Evolutionary conservation across 352 stramenopile species (phyloP), one percentile per base, ranked within the genome.

Genomic region (Pythium dissotocum): DNA sequence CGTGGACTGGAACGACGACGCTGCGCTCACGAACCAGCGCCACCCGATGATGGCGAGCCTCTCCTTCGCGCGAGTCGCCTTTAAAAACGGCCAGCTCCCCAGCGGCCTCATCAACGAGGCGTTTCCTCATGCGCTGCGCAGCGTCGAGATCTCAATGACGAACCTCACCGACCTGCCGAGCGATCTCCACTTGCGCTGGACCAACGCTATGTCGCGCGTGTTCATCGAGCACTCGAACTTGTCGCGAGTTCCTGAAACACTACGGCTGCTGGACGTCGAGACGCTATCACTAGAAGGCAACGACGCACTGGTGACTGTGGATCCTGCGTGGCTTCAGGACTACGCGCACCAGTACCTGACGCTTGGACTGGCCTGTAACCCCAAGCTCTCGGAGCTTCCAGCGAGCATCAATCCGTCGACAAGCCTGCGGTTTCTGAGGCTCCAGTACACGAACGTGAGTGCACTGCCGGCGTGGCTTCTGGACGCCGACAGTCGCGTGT

Each of bases 271-370:
- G 9, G 40, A 16, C 0, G 53, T 65, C 21, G 42, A 72, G 8
- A 64, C 63, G n/a, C 55, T 72, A 6, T 68, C 60, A 35, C 60
- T 72, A 9, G 54, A 65, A 54, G 66, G 60, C 18, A 72, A 72
- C 30, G 52, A 36, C 3, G 58, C 38, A 10, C 38, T 72, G 38
- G n/a, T 53, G 24, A 21, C 32, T 40, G 14, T 67, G 28, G 53
- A 63, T 21, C 9, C 65, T 3, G 7, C 16, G 16, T 67, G 54
- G 58, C 49, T 72, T 4, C 16, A 44, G 1, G 59, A 54, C 24
- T 9, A 67, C 40, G 53, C 44, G 18, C 54, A 66, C 16, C 8
- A 28, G 6, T 67, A 67, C 35, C 32, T 72, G 6, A 64, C 46
- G 5, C 60, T 72, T 3, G 58, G 21, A 4, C 58, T 72, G 2